Percentiles rank a stretch among this genome's conserved stretches.
Conservation (phyloP, 345 rosid genomes). For the Pseudoturritis turrita region DNA sequence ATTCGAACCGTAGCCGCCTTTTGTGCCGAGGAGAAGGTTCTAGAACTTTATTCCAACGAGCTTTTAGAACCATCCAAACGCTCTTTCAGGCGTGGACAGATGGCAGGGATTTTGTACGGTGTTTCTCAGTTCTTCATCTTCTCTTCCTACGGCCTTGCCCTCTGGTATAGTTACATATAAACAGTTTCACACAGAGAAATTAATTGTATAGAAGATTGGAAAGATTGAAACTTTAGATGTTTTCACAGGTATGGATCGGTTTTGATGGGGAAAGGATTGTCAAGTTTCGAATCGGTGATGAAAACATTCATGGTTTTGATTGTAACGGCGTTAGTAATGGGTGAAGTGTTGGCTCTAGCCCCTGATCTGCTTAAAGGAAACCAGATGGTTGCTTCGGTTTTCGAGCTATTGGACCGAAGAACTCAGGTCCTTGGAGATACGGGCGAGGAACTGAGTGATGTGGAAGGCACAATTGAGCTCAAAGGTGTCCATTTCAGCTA, state of each 20-base stretch:
- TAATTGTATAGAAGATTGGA: background rate
- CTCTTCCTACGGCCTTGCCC: conserved; percentile 91
- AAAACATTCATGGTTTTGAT: conserved; percentile 94
- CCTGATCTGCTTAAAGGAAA: conserved; percentile 89
- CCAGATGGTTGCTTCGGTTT: conserved; percentile 88
- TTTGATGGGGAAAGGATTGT: conserved; percentile 72
- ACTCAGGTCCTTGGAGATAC: conserved; percentile 56
- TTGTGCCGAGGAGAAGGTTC: conserved; percentile 84
- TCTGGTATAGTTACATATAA: conserved; percentile 42
- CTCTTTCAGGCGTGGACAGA: conserved; percentile 81
- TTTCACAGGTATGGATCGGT: conserved; percentile 33
- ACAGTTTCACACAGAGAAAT: background rate
- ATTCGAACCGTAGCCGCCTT: conserved; percentile 95
- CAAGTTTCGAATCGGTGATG: conserved; percentile 82
- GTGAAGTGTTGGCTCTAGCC: conserved; percentile 81
- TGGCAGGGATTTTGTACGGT: conserved; percentile 86
- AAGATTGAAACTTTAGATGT: background rate
- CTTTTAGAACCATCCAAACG: conserved; percentile 73
- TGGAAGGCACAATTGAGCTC: conserved; percentile 69
- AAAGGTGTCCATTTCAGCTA: conserved; percentile 66
- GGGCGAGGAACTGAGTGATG: conserved; percentile 58
- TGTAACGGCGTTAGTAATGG: conserved; percentile 94
- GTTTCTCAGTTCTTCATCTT: conserved; percentile 94
- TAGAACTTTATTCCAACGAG: conserved; percentile 65
- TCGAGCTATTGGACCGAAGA: conserved; percentile 75